Conservation (phyloP, 2,329 filamentous ascomycete genomes). For the Colletotrichum musicola region DNA sequence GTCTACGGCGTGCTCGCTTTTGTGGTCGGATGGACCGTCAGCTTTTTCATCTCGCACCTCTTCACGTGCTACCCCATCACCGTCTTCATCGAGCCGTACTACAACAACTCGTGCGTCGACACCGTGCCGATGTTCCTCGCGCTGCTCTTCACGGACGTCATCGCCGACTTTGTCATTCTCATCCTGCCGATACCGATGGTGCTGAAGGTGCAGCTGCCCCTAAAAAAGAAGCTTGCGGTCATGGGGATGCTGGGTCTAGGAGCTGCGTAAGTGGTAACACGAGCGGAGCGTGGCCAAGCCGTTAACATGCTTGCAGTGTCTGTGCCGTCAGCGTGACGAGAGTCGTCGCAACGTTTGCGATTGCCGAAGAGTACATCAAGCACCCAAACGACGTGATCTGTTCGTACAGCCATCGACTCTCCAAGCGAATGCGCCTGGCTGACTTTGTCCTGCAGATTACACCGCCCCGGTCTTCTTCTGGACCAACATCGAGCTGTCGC, state of each 20-base stretch:
- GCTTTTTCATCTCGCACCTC: slow-evolving; percentile 45
- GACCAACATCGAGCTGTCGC: slow-evolving; percentile 56
- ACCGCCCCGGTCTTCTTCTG: slow-evolving; percentile 49
- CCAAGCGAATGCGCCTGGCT: not conserved
- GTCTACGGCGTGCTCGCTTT: slow-evolving; percentile 43
- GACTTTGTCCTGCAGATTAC: slow-evolving; percentile 39
- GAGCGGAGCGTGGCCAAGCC: not conserved
- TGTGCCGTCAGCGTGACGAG: slow-evolving; percentile 38
- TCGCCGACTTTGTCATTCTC: slow-evolving; percentile 44
- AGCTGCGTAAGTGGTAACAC: slow-evolving; percentile 39
- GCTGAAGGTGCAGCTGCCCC: slow-evolving; percentile 43
- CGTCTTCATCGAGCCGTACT: slow-evolving; percentile 42
- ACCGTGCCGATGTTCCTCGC: slow-evolving; percentile 42
- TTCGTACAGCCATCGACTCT: slow-evolving; percentile 21
- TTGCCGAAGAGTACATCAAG: slow-evolving; percentile 40
- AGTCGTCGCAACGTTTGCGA: slow-evolving; percentile 42
- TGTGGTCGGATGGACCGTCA: slow-evolving; percentile 43
- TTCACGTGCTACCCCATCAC: slow-evolving; percentile 45
- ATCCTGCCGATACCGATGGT: slow-evolving; percentile 45
- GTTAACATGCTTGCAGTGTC: slow-evolving; percentile 7
- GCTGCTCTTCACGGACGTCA: slow-evolving; percentile 42
- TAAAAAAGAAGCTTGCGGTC: slow-evolving; percentile 43
- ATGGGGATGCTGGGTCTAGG: slow-evolving; percentile 45
- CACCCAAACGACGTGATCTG: slow-evolving; percentile 45
- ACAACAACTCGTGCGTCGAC: slow-evolving; percentile 44